Conservation (phyloP, 305 asterid genomes). For the Fraxinus baroniana region DNA sequence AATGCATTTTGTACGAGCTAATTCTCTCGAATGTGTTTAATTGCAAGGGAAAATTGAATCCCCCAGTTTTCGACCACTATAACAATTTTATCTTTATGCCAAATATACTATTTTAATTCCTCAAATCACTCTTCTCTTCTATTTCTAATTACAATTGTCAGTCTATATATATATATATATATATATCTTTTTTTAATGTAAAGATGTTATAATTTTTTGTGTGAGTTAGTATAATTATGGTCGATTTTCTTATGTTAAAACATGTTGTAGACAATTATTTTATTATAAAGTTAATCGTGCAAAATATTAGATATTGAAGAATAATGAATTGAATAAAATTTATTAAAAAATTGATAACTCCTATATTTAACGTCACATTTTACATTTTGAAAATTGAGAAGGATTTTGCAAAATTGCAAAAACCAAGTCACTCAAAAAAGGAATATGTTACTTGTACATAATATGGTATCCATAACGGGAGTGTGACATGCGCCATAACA, state of each 20-base stretch:
- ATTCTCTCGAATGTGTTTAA: background rate
- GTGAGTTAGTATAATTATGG: background rate
- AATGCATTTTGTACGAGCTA: background rate
- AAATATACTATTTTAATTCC: background rate
- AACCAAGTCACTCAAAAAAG: no score
- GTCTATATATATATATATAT: background rate
- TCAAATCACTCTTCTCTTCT: background rate
- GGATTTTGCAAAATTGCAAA: background rate
- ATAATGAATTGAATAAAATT: background rate
- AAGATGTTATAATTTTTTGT: background rate
- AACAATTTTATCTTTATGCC: background rate
- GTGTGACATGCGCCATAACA: background rate
- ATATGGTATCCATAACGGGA: no score
- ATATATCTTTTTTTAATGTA: no score
- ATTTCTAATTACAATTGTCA: background rate
- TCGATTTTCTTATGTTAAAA: no score
- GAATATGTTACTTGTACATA: no score
- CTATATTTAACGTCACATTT: background rate
- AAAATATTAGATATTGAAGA: background rate
- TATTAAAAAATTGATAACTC: background rate
- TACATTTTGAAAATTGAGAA: background rate
- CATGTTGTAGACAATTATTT: background rate
- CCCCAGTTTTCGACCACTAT: no score
- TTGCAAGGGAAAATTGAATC: background rate
- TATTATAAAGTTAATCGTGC: background rate